Conservation (phyloP, 805 yeast genomes). For the Lachancea waltii region DNA sequence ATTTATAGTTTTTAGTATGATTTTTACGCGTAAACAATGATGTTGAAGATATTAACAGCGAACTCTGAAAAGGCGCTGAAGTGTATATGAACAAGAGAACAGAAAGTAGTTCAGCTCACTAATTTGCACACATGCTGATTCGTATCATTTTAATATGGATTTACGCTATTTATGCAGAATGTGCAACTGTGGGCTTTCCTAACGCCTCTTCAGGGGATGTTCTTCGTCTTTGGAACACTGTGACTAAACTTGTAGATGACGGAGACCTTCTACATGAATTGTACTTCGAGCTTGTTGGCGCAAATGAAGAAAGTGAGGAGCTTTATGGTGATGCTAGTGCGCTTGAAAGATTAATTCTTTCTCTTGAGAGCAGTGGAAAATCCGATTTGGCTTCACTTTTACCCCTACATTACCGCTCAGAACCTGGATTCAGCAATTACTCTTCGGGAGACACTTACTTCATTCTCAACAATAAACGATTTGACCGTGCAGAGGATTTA, state of each 20-base stretch:
- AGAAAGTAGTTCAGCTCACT: no score
- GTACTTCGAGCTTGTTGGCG: conserved; percentile 5
- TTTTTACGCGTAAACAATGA: no score
- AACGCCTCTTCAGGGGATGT: conserved; percentile 1
- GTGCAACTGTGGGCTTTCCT: not conserved
- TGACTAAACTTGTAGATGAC: conserved; percentile 2
- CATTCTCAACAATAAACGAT: conserved; percentile 28
- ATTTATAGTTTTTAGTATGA: no score
- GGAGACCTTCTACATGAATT: conserved; percentile 2
- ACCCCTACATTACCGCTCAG: conserved; percentile 13
- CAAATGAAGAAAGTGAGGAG: conserved; percentile 7
- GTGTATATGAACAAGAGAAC: not conserved
- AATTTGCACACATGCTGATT: not conserved
- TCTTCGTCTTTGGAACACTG: conserved; percentile 6
- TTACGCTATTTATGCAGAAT: not conserved
- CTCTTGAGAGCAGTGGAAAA: no score
- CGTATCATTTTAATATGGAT: not conserved
- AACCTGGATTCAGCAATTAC: conserved; percentile 14
- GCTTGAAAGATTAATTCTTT: no score
- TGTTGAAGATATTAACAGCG: no score
- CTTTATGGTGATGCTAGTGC: no score
- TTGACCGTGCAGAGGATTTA: conserved; percentile 64
- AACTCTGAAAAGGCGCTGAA: no score
- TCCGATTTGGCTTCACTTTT: conserved; percentile 15
- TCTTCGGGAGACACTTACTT: conserved; percentile 16